A percentile compares a stretch with the other conserved stretches of the same genome.
Evolutionary conservation across 495 filamentous ascomycete species (phyloP).

Genomic region (Penicillium pancosmium): DNA sequence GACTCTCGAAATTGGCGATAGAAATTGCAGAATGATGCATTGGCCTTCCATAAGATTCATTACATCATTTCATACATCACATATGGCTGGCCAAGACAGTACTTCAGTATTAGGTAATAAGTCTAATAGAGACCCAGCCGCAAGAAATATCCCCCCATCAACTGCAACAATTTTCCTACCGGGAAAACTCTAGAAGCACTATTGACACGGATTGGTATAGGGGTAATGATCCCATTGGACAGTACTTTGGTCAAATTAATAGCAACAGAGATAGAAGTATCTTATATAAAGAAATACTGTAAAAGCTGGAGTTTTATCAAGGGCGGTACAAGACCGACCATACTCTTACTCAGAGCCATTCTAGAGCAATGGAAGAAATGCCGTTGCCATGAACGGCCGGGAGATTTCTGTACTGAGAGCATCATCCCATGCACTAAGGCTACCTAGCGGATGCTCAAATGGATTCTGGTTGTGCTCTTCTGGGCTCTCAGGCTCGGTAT

Average conservation of each 20-base stretch:
- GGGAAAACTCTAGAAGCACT: slow-evolving; percentile 63
- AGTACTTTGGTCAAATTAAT: slow-evolving; percentile 59
- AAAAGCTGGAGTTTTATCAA: slow-evolving; percentile 60
- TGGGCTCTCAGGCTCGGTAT: slow-evolving; percentile 39
- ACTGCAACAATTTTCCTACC: slow-evolving; percentile 67
- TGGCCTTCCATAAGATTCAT: too few relatives aligned
- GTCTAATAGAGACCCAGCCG: slow-evolving; percentile 31
- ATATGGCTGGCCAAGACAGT: too few relatives aligned
- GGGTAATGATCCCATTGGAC: slow-evolving; percentile 50
- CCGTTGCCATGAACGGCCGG: slow-evolving; percentile 48
- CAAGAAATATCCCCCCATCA: slow-evolving; percentile 63
- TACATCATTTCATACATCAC: too few relatives aligned
- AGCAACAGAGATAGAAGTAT: slow-evolving; percentile 52
- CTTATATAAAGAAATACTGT: slow-evolving; percentile 57
- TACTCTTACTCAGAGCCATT: slow-evolving; percentile 47
- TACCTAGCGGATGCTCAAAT: slow-evolving; percentile 49
- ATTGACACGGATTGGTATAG: slow-evolving; percentile 49
- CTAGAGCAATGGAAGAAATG: slow-evolving; percentile 42
- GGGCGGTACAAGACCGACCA: slow-evolving; percentile 56
- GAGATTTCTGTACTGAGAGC: slow-evolving; percentile 52
- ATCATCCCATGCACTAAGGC: slow-evolving; percentile 47
- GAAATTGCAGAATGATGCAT: too few relatives aligned
- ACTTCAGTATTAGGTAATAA: too few relatives aligned
- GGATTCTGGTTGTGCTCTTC: slow-evolving; percentile 56
- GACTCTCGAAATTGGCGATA: too few relatives aligned